These are phyloP conservation scores for Xylaria sp. DNA, from an alignment of 2,329 filamentous ascomycete species.

Conservation along the genomic window DNA sequence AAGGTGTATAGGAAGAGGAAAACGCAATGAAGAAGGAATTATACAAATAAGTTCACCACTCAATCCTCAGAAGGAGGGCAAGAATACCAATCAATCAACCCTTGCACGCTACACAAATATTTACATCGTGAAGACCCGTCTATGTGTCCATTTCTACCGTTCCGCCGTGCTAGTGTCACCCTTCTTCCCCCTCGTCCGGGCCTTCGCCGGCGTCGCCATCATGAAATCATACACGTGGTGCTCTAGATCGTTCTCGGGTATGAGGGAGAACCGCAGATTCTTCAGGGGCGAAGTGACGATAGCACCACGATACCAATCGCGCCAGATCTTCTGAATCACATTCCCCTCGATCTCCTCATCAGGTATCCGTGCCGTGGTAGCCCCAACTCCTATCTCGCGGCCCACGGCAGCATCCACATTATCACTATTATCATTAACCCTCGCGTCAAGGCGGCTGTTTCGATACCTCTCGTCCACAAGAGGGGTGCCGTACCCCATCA, in stretches of 20 bases:
- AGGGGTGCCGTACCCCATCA: conserved; percentile 43
- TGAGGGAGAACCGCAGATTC: conserved; percentile 57
- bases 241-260: conserved; percentile 56
- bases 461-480: conserved; percentile 32
- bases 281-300: conserved; percentile 54
- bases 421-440: not conserved
- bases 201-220: conserved; percentile 17
- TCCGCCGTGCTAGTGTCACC: not conserved
- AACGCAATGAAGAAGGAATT: conserved; percentile 10
- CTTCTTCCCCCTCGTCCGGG: not conserved
- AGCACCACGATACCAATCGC: conserved; percentile 57
- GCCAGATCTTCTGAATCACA: conserved; percentile 61
- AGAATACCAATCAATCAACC: conserved; percentile 29
- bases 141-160: conserved; percentile 5
- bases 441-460: not conserved
- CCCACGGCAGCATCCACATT: not conserved
- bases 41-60: conserved; percentile 45
- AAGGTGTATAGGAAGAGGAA: not conserved
- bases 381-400: not conserved
- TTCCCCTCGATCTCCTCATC: conserved; percentile 40
- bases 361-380: not conserved
- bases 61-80: conserved; percentile 42
- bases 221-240: conserved; percentile 43
- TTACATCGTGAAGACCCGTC: not conserved
- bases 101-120: conserved; percentile 29